phyloP scores from a whole-genome alignment of 352 stramenopile species.

The Poterioochromonas sp. region DNA sequence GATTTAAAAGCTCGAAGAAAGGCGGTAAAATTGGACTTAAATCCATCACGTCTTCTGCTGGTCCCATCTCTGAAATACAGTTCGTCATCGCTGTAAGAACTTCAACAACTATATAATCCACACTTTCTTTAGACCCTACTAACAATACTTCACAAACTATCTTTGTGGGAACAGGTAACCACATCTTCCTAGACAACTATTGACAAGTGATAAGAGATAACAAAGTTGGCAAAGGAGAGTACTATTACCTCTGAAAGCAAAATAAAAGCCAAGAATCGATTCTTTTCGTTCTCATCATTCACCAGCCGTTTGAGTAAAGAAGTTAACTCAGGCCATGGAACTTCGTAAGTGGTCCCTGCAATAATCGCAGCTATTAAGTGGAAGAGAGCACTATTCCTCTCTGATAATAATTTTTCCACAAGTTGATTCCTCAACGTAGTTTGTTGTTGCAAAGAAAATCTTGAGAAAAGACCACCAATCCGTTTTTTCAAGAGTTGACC shows the following conservation, averaged over 20 bases:
- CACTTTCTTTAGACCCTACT: conserved; percentile 46
- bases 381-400: not conserved
- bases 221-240: not conserved
- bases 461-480: not conserved
- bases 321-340: not conserved
- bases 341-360: not conserved
- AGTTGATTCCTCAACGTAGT: not conserved
- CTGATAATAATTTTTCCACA: not conserved
- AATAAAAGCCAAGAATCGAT: not conserved
- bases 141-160: conserved; percentile 51
- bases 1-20: conserved; percentile 55
- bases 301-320: not conserved
- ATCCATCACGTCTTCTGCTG: conserved; percentile 53
- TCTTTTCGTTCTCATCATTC: not conserved
- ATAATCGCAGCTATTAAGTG: not conserved
- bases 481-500: conserved; percentile 15
- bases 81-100: conserved; percentile 44
- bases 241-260: not conserved
- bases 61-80: conserved; percentile 43
- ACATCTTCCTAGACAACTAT: not conserved
- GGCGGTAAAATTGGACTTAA: conserved; percentile 52
- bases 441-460: not conserved
- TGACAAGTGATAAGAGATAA: too few species aligned
- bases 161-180: conserved; percentile 51
- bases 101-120: conserved; percentile 55